Conservation (phyloP, 495 filamentous ascomycete genomes). For the Trichocladium uniseriatum region DNA sequence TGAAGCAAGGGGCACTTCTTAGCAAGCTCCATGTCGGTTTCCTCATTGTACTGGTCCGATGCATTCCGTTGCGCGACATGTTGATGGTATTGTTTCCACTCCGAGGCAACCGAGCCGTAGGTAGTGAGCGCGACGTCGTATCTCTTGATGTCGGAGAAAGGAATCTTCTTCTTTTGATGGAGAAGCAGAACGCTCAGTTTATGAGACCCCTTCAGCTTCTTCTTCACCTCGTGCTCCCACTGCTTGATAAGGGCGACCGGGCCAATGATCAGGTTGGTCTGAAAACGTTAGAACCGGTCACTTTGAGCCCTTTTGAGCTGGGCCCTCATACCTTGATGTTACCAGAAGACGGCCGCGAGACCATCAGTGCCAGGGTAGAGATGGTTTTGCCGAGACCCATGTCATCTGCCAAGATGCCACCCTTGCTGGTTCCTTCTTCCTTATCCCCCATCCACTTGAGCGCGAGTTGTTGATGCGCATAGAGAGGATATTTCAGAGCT, state of each 20-base stretch:
- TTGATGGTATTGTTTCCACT: conserved; percentile 45
- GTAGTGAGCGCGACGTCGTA: conserved; percentile 88
- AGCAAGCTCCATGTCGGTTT: conserved; percentile 19
- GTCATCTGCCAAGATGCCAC: conserved; percentile 80
- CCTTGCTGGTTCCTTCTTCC: conserved; percentile 68
- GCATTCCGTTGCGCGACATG: conserved; percentile 17
- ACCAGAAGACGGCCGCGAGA: conserved; percentile 57
- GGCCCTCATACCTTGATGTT: conserved; percentile 20
- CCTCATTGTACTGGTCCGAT: conserved; percentile 8
- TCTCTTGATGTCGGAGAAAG: conserved; percentile 51
- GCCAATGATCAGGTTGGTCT: conserved; percentile 80
- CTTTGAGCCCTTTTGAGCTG: background rate
- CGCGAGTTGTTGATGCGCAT: conserved; percentile 78
- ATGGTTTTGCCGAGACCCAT: conserved; percentile 98
- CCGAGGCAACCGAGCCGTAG: conserved; percentile 67
- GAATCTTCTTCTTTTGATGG: conserved; percentile 45
- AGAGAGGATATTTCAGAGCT: conserved; percentile 58
- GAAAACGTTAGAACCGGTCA: conserved; percentile 10
- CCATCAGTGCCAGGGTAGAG: conserved; percentile 74
- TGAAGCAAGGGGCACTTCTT: conserved; percentile 53
- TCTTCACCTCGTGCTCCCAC: conserved; percentile 78
- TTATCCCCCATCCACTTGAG: conserved; percentile 74
- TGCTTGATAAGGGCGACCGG: conserved; percentile 82
- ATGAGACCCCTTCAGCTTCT: conserved; percentile 52
- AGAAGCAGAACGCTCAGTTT: conserved; percentile 57